A percentile compares a stretch with the other conserved stretches of the same genome.
phyloP scores from a whole-genome alignment of 192 early-diverging fungal species.

The Backusella australiensis region DNA sequence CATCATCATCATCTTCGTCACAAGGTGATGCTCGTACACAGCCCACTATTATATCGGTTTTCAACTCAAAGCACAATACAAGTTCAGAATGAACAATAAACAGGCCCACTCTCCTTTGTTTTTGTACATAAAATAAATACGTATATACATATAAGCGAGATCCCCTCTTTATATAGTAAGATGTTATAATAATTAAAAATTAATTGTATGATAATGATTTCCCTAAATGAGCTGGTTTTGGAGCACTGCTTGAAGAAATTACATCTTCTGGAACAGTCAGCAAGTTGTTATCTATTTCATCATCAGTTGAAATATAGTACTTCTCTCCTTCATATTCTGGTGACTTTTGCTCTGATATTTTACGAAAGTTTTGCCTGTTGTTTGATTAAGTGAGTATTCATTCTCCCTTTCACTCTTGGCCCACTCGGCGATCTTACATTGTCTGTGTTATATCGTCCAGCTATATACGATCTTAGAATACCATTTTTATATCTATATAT shows the following conservation, averaged over 20 bases:
- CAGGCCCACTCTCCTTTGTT: background rate
- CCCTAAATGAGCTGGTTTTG: background rate
- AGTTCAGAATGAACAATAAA: background rate
- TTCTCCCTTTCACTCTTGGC: background rate
- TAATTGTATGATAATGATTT: background rate
- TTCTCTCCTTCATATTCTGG: background rate
- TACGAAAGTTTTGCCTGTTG: constrained; percentile 6
- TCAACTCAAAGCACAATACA: background rate
- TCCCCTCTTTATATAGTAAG: background rate
- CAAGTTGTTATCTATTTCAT: background rate
- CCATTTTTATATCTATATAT: background rate
- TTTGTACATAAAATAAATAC: background rate
- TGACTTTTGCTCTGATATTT: background rate
- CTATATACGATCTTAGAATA: background rate
- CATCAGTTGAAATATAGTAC: background rate
- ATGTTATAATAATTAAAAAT: background rate
- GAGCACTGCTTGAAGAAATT: background rate
- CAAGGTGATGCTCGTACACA: background rate
- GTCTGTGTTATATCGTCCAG: constrained; percentile 7
- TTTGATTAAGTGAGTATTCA: background rate
- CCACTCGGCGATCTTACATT: background rate
- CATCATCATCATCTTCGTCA: background rate
- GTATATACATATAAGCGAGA: background rate
- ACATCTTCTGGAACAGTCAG: background rate
- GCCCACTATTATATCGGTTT: background rate